Percentiles rank a stretch among this genome's conserved stretches.
These are phyloP conservation scores for Emericellopsis terricola DNA, from an alignment of 495 filamentous ascomycete species.

Conservation along the genomic window DNA sequence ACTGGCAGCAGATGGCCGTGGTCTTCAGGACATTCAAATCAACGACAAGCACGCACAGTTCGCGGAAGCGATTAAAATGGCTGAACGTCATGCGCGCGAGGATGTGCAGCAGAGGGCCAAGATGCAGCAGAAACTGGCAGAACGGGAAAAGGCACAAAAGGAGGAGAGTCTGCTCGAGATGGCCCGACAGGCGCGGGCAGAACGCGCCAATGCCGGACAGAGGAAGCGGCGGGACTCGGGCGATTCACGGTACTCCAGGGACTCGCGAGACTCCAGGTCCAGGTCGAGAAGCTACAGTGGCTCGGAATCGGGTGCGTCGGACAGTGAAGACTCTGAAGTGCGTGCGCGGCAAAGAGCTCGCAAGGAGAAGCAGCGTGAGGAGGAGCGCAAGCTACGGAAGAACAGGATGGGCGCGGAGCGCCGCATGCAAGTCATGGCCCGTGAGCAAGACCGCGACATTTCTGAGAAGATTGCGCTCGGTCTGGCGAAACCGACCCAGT, in stretches of 20 bases:
- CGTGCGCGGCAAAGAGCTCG: slow-evolving; percentile 63
- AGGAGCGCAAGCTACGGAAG: slow-evolving; percentile 79
- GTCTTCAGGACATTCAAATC: slow-evolving; percentile 85
- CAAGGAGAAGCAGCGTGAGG: slow-evolving; percentile 59
- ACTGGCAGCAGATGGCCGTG: slow-evolving; percentile 86
- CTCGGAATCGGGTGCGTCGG: slow-evolving; percentile 40
- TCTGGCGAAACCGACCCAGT: slow-evolving; percentile 83
- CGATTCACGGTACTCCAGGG: slow-evolving; percentile 1
- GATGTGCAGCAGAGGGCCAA: slow-evolving; percentile 81
- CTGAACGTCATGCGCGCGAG: slow-evolving; percentile 85
- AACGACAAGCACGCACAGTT: slow-evolving; percentile 99
- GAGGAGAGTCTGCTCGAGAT: slow-evolving; percentile 83
- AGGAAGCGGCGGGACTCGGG: slow-evolving; percentile 23
- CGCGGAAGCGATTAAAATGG: slow-evolving; percentile 82
- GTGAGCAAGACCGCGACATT: slow-evolving; percentile 93
- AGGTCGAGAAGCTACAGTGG: slow-evolving; percentile 30
- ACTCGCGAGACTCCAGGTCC: slow-evolving; percentile 17
- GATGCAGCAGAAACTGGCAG: slow-evolving; percentile 93
- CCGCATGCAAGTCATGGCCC: slow-evolving; percentile 73
- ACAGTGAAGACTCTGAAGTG: slow-evolving; percentile 46
- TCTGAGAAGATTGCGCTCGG: slow-evolving; percentile 94
- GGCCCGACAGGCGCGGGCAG: slow-evolving; percentile 82
- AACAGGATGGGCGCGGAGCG: slow-evolving; percentile 91
- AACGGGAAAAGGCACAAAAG: slow-evolving; percentile 88
- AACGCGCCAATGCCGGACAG: slow-evolving; percentile 38